phyloP scores from a whole-genome alignment of 2,329 filamentous ascomycete genomes.

The Pseudogymnoascus sp. region DNA sequence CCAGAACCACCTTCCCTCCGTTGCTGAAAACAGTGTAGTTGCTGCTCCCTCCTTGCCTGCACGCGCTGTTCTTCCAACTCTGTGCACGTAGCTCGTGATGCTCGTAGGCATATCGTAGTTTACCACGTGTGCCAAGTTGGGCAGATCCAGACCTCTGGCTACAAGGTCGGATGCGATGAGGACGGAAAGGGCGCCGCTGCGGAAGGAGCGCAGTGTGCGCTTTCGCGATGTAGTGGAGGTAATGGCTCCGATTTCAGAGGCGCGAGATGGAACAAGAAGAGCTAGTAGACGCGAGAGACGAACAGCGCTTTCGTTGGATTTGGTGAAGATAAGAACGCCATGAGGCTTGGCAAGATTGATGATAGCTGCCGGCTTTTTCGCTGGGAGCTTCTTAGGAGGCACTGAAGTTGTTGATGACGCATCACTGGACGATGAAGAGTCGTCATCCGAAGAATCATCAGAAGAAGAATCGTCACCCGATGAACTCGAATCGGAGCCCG shows the following conservation, averaged over 20 bases:
- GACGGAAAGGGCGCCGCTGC: slow-evolving; percentile 56
- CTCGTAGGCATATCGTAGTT: slow-evolving; percentile 89
- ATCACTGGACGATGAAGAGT: slow-evolving; percentile 18
- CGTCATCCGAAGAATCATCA: slow-evolving; percentile 21
- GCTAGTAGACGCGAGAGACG: slow-evolving; percentile 75
- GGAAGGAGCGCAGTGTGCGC: slow-evolving; percentile 62
- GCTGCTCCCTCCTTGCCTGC: slow-evolving; percentile 70
- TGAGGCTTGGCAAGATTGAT: slow-evolving; percentile 28
- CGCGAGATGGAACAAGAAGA: slow-evolving; percentile 56
- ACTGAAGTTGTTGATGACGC: slow-evolving; percentile 16
- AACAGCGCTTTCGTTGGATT: slow-evolving; percentile 81
- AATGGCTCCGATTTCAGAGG: slow-evolving; percentile 58
- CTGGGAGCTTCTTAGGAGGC: slow-evolving; percentile 15
- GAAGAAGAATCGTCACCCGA: slow-evolving; percentile 15
- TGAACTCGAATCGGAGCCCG: slow-evolving; percentile 26
- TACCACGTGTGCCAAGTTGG: slow-evolving; percentile 73
- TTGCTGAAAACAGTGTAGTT: slow-evolving; percentile 79
- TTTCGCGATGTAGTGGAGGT: slow-evolving; percentile 73
- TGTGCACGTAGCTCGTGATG: slow-evolving; percentile 79
- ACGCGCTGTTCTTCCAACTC: slow-evolving; percentile 83
- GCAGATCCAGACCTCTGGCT: slow-evolving; percentile 80
- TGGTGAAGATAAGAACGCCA: slow-evolving; percentile 73
- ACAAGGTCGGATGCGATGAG: slow-evolving; percentile 92
- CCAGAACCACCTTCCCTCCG: slow-evolving; percentile 82
- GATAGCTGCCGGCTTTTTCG: slow-evolving; percentile 17